Percentiles rank a stretch among this genome's conserved stretches.
These are phyloP conservation scores for Calamus simplicifolius DNA, from an alignment of 176 grass and related monocot genomes.

Conservation along the genomic window DNA sequence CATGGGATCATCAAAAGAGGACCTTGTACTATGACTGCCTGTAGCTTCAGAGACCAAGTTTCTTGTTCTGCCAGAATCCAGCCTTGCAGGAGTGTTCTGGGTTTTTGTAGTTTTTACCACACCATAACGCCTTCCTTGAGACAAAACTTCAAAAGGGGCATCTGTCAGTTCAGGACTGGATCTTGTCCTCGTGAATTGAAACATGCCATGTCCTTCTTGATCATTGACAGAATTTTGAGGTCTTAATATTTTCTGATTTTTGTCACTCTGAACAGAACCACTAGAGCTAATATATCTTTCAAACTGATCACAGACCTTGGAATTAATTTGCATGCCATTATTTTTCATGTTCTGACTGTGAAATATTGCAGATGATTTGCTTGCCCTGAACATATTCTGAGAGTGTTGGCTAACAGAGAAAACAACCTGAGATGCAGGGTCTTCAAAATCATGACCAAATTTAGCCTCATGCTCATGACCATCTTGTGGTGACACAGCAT, in stretches of 20 bases:
- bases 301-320: slow-evolving; percentile 47
- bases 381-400: slow-evolving; percentile 18
- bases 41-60: slow-evolving; percentile 39
- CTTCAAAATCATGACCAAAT: slow-evolving; percentile 28
- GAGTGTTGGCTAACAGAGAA: slow-evolving; percentile 25
- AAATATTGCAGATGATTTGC: slow-evolving; percentile 26
- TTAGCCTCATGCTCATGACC: slow-evolving; percentile 32
- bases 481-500: slow-evolving; percentile 22
- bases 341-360: slow-evolving; percentile 35
- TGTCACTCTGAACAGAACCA: slow-evolving; percentile 46
- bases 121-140: slow-evolving; percentile 31
- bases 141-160: slow-evolving; percentile 48
- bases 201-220: slow-evolving; percentile 41
- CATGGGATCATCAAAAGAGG: slow-evolving; percentile 52
- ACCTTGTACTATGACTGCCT: slow-evolving; percentile 44
- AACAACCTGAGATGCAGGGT: slow-evolving; percentile 29
- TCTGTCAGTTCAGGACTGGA: slow-evolving; percentile 86
- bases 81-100: slow-evolving; percentile 13
- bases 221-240: slow-evolving; percentile 24
- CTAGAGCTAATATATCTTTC: slow-evolving; percentile 45
- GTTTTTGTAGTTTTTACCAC: slow-evolving; percentile 34
- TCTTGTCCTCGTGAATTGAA: slow-evolving; percentile 64
- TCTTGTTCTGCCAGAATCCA: slow-evolving; percentile 47
- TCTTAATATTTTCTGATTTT: slow-evolving; percentile 42
- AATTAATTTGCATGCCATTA: slow-evolving; percentile 25